Evolutionary conservation across 306 rosid species (phyloP).

Genomic region (Rosa persica): DNA sequence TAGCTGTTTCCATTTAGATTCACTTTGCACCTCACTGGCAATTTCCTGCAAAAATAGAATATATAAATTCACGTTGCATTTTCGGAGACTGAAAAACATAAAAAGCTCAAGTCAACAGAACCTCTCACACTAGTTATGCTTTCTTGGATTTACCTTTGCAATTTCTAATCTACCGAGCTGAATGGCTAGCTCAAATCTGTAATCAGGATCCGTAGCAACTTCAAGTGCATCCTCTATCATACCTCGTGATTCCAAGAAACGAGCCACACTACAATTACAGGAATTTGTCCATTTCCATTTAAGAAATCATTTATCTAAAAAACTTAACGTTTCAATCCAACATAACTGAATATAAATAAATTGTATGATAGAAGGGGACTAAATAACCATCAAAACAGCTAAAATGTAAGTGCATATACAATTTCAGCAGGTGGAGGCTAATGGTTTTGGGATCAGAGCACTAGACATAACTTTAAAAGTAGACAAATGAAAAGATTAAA

Average conservation of each 20-base stretch:
- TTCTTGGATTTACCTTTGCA: conserved; percentile 66
- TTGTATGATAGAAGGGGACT: not conserved
- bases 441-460: not conserved
- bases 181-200: conserved; percentile 92
- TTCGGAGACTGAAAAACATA: conserved; percentile 20
- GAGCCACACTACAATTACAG: conserved; percentile 76
- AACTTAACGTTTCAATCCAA: conserved; percentile 13
- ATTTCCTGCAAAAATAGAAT: conserved; percentile 52
- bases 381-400: not conserved
- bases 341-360: not conserved
- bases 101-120: conserved; percentile 4
- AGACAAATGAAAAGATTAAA: not conserved
- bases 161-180: conserved; percentile 94
- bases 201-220: conserved; percentile 95
- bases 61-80: conserved; percentile 18
- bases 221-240: conserved; percentile 99
- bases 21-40: conserved; percentile 83
- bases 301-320: not conserved
- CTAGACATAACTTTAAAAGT: no score
- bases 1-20: conserved; percentile 98
- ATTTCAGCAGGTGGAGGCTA: not conserved
- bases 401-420: not conserved
- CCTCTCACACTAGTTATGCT: conserved; percentile 14
- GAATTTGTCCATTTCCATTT: conserved; percentile 25
- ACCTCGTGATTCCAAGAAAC: conserved; percentile 95